phyloP scores from a whole-genome alignment of 139 green algal genomes.

The Picochlorum sp. region DNA sequence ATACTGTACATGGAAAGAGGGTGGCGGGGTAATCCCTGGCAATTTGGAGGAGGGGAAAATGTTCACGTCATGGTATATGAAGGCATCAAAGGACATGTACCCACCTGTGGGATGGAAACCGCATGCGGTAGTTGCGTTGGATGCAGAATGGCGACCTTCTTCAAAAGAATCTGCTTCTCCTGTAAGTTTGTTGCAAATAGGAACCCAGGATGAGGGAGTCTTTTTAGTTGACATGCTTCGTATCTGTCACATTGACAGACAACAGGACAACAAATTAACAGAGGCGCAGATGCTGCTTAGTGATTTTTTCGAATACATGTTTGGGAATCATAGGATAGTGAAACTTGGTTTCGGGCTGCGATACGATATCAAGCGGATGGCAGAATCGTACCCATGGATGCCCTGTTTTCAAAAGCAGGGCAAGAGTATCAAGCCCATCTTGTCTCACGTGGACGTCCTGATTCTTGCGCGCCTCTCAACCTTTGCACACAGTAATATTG shows the following conservation, averaged over 20 bases:
- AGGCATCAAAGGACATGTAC: neutral
- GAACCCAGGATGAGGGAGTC: neutral
- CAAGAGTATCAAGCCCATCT: slow-evolving; percentile 3
- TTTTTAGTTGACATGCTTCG: slow-evolving; percentile 28
- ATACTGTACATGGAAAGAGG: too few relatives aligned
- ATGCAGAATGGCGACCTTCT: slow-evolving; percentile 26
- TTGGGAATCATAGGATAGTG: slow-evolving; percentile 14
- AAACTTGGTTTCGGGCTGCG: slow-evolving; percentile 26
- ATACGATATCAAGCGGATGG: slow-evolving; percentile 20
- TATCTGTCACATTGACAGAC: slow-evolving; percentile 4
- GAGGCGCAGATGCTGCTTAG: slow-evolving; percentile 10
- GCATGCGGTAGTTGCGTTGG: slow-evolving; percentile 10
- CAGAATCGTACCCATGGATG: slow-evolving; percentile 26
- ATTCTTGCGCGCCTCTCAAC: slow-evolving; percentile 9
- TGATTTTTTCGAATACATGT: slow-evolving; percentile 9
- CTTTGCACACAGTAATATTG: neutral
- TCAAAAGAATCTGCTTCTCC: slow-evolving; percentile 4
- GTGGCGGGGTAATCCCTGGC: too few relatives aligned
- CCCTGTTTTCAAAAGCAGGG: slow-evolving; percentile 19
- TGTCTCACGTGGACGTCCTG: slow-evolving; percentile 24
- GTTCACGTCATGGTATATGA: neutral
- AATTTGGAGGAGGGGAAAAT: too few relatives aligned
- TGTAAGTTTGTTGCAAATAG: slow-evolving; percentile 28
- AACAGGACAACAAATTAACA: neutral
- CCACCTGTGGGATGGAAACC: neutral